These are phyloP conservation scores for Theobroma grandiflorum DNA, from an alignment of 441 rosid genomes.

Conservation along the genomic window DNA sequence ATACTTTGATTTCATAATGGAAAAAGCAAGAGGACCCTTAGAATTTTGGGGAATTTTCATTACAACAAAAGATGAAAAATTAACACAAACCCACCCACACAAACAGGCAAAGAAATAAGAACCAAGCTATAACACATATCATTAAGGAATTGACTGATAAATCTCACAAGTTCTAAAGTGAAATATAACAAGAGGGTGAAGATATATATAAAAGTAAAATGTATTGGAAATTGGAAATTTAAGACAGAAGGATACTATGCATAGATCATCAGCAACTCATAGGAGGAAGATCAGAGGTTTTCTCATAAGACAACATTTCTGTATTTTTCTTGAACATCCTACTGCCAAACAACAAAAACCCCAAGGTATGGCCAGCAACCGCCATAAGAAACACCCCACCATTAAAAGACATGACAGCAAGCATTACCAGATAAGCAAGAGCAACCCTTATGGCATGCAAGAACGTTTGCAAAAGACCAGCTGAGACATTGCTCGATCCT, in stretches of 20 bases:
- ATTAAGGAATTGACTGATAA: not conserved
- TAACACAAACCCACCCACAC: no score
- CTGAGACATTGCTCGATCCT: conserved; percentile 26
- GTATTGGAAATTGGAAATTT: not conserved
- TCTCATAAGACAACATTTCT: not conserved
- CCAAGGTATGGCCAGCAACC: conserved; percentile 53
- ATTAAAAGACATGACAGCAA: conserved; percentile 70
- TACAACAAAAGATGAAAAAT: no score
- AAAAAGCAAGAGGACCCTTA: not conserved
- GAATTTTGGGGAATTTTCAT: not conserved
- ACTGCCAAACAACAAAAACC: conserved; percentile 58
- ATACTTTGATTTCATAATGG: not conserved
- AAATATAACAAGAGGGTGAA: not conserved
- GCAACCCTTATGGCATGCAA: conserved; percentile 49
- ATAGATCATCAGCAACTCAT: conserved; percentile 36
- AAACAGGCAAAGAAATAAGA: no score
- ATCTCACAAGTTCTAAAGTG: not conserved
- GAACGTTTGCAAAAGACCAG: conserved; percentile 42
- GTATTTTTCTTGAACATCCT: conserved; percentile 39
- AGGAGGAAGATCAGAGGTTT: conserved; percentile 42
- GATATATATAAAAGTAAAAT: not conserved
- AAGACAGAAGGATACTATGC: not conserved
- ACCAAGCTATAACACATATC: not conserved
- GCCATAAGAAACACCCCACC: conserved; percentile 58
- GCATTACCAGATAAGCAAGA: conserved; percentile 55